Base-by-base conservation (phyloP, 192 early-diverging fungal genomes). In the Pecoramyces ruminantium region DNA sequence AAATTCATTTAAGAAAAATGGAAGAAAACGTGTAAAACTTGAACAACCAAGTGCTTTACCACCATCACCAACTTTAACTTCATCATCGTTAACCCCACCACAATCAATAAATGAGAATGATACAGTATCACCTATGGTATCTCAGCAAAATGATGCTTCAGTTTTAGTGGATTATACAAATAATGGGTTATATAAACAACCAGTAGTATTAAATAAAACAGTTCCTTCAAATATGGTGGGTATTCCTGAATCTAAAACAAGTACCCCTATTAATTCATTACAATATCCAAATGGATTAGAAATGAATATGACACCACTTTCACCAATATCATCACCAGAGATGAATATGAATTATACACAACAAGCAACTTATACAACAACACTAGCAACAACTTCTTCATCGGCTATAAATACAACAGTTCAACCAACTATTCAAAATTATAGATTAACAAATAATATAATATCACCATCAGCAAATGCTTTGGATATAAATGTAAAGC, bases 1-100 rank as follows among this genome's bases (percentile, higher is more conserved):
- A 8, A 40, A 30, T 17, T 90, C 93, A 28, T 94, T 94, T 83
- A 82, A 86, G 42, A 91, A 90, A 82, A 84, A 83, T 13, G 58
- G 38, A 39, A 84, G 85, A 34, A 88, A 88, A 81, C 82, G 86
- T 34, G 80, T 58, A 17, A 83, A 85, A 28, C 38, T 81, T 28
- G 86, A 85, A 28, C 85, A 85, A 80, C 81, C 79, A 38, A 77
- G 78, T 42, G 78, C 30, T 21, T 27, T 78, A 29, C 78, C 80
- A 17, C 40, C 42, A 21, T 42, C 80, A 77, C 29, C 30, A 28
- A 28, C 83, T 3, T 40, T 34, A 67, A 67, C 51, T 0, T 67
- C 51, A 0, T 38, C 30, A 11, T 38, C 78, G 11, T n/a, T 30
- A n/a, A 79, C 78, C 9, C 81, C 29, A 30, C 38, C 79, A 18